Base-by-base conservation (phyloP, 371 early-diverging fungal genomes). In the Mucor circinelloides region DNA sequence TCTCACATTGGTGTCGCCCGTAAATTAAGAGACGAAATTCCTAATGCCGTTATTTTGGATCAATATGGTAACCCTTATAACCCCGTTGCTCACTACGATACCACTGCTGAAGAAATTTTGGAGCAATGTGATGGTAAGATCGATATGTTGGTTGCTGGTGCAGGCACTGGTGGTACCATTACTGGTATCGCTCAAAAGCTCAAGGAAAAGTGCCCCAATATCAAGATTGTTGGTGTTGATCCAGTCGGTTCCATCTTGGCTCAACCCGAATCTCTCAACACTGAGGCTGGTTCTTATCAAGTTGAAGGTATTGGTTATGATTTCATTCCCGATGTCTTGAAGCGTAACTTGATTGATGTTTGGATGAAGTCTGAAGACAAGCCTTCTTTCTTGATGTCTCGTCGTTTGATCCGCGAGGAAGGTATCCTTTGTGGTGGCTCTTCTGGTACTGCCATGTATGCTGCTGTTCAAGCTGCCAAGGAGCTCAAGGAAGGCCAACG, bases 291-390 rank as follows among this genome's bases (percentile, higher is more conserved):
- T n/a, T 74, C 81, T 23, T 90, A 90, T 74, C 84, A 89, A 80
- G 97, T 97, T 25, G 98, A 99, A 85, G 99, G 98, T 60, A 97
- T 99, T 54, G 98, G 99, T 34, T 97, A 99, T 73, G 98, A 99
- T 79, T 99, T 97, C 77, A 88, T 99, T 66, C 98, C 99, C 28
- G 90, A 95, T 44, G 95, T 91, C 19, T 78, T 98, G 63, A 91
- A 97, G 64, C 90, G 94, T 44, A 57, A 70, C 28, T 73, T 91
- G 62, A 88, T 99, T 21, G 99, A 99, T 75, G 81, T 85, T 50
- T 99, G 99, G 99, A 76, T 95, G 84, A 99, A 97, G 85, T 90
- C 92, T 19, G 88, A 90, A 46, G 98, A 99, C 78, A 94, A 94
- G 81, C 91, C 95, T 61, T 91, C 97, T 8, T 99, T 99, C 81